Evolutionary conservation across 345 rosid genomes (phyloP), one percentile per base, ranked within the genome.

Genomic region (Hibiscus mutabilis): DNA sequence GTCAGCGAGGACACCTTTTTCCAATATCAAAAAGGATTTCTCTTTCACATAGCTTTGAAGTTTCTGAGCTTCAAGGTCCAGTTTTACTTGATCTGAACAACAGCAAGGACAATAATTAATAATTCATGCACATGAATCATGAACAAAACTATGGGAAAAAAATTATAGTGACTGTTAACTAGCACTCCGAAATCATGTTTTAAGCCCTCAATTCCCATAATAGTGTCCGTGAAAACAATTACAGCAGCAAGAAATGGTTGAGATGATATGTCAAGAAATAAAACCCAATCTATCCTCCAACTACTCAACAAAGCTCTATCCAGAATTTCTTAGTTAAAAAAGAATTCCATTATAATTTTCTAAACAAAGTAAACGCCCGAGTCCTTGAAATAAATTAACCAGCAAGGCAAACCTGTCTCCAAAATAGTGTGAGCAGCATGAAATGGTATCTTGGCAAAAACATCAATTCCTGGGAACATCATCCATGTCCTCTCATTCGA

Each of bases 361-460:
- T 1, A 37, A 42, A 77, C 56, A 60, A 37, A 22, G 22, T 16
- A 6, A 24, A 56, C 15, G 27, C 49, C 59, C 2, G 33, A 62
- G 8, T 35, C 11, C 25, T n/a, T 11, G 21, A 49, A 65, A 14
- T 68, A 10, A 68, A 44, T 67, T 8, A 16, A 76, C 60, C 47
- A 66, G 22, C n/a, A 70, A 44, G 33, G 61, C 74, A 68, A 53
- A 92, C 92, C 97, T 88, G 84, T 81, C 78, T 90, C 94, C 77
- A 95, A 83, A 42, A 90, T 75, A 33, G 86, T 80, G 80, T 88
- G 99, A 78, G 86, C 89, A 57, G 87, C 98, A 75, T 92, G 92
- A 81, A 90, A 89, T 19, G 96, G 91, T 51, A 86, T 73, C 14
- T 85, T 80, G 6, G 91, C 86, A 74, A 96, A 92, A 58, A 85